Base-by-base conservation (phyloP, 148 eudicot species). In the Selenicereus undatus region DNA sequence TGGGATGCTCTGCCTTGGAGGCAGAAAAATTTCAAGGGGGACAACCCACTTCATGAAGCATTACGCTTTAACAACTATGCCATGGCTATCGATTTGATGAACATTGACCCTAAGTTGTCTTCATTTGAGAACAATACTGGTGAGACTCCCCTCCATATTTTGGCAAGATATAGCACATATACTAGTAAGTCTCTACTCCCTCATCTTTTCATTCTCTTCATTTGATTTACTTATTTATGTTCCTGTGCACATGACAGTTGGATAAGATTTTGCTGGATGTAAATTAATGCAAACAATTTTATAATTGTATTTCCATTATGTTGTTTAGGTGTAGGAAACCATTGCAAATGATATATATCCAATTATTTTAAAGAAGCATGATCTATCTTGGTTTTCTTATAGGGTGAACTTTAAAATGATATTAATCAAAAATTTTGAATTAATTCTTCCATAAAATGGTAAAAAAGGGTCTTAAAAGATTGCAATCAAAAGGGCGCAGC, bases 111-210 rank as follows among this genome's bases (percentile, higher is more conserved):
- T 6, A 3, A 29, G 16, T 68, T 68, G 71, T 11, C 32, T 8
- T 24, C 14, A 3, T 24, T 10, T 11, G 71, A 24, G 32, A 68
- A 68, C 30, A 24, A 26, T 24, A 14, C 71, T 0, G 22, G 35
- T 10, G 73, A 70, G 42, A 70, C 73, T 30, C 73, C 73, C 39
- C 42, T 70, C 39, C 73, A 70, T 70, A 13, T 70, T 29, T 14
- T 17, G 36, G 73, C 73, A 27, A 70, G 73, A 70, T 70, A 27
- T 5, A 10, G 73, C 73, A 70, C 36, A 35, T 62, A 62, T 62
- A 22, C 68, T 1, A 18, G 73, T 70, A 27, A 14, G 73, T 2
- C 20, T 62, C 26, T 62, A 62, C 35, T 69, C 72, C 3, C 42
- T 18, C 22, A 17, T 29, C 2, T 35, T 70, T 70, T 26, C 21